Percentiles rank a stretch among this genome's conserved stretches.
Evolutionary conservation across 116 monocot species (phyloP).

Genomic region (Zostera marina): DNA sequence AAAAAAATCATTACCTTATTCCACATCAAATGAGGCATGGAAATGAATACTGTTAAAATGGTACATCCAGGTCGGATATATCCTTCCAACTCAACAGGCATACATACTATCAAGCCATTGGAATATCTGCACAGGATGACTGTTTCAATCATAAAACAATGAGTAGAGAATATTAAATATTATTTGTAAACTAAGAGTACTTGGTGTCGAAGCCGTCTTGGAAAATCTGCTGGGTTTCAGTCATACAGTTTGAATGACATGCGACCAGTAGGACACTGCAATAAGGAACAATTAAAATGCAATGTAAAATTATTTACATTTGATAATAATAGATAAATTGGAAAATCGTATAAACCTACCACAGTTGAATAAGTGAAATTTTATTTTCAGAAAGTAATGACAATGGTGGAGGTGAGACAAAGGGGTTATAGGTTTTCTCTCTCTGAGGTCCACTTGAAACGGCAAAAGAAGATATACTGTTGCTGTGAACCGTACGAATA

Average conservation of each 20-base stretch:
- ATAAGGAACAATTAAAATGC: constrained; percentile 1
- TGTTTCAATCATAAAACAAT: background rate
- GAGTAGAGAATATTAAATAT: constrained; percentile 3
- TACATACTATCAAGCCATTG: constrained; percentile 90
- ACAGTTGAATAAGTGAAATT: constrained; percentile 49
- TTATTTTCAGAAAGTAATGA: constrained; percentile 51
- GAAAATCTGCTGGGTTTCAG: constrained; percentile 99
- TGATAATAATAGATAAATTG: background rate
- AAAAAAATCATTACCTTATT: constrained; percentile 39
- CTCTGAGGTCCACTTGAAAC: constrained; percentile 34
- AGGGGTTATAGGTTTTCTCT: constrained; percentile 38
- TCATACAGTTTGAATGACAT: constrained; percentile 99
- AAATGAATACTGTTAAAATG: constrained; percentile 85
- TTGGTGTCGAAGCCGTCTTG: constrained; percentile 80
- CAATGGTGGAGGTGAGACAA: constrained; percentile 34
- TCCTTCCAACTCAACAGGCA: constrained; percentile 99
- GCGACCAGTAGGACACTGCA: constrained; percentile 96
- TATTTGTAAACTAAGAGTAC: constrained; percentile 29
- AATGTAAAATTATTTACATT: background rate
- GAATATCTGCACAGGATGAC: constrained; percentile 50
- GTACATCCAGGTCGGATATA: constrained; percentile 98
- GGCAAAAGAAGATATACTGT: constrained; percentile 23
- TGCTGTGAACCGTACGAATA: constrained; percentile 26
- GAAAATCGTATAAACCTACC: constrained; percentile 19
- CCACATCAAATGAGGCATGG: constrained; percentile 94